These are phyloP conservation scores for Phaeosphaeria sp. DNA, from an alignment of 2,329 filamentous ascomycete genomes.

Conservation along the genomic window DNA sequence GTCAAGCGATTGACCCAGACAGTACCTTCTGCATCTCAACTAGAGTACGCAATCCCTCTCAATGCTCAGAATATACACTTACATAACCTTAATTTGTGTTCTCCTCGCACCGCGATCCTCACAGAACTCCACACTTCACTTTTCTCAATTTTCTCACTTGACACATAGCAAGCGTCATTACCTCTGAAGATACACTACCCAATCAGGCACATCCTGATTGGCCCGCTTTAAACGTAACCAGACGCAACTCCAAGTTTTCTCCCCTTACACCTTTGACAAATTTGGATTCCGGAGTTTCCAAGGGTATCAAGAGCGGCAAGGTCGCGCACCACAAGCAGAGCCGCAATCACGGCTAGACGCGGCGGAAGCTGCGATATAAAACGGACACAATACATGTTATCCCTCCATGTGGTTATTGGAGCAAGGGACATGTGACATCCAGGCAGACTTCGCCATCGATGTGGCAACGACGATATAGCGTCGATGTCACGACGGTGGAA, in stretches of 20 bases:
- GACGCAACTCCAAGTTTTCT: too few relatives aligned
- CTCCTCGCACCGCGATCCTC: too few relatives aligned
- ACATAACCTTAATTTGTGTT: too few relatives aligned
- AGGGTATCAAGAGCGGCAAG: neutral
- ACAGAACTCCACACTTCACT: too few relatives aligned
- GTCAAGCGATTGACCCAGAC: too few relatives aligned
- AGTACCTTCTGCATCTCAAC: too few relatives aligned
- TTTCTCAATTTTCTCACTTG: too few relatives aligned
- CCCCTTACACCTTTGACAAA: neutral
- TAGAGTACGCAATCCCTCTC: too few relatives aligned
- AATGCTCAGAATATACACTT: too few relatives aligned
- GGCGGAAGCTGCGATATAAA: neutral
- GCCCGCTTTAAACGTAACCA: neutral
- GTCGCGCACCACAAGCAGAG: neutral
- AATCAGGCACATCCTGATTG: neutral
- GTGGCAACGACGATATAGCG: constrained; percentile 25
- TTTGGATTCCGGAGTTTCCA: neutral
- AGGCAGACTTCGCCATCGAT: constrained; percentile 16
- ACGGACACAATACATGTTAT: constrained; percentile 9
- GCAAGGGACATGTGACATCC: constrained; percentile 16
- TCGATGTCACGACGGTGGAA: constrained; percentile 22
- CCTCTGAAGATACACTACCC: too few relatives aligned
- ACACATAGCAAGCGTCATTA: too few relatives aligned
- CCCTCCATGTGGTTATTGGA: constrained; percentile 22
- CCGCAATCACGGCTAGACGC: neutral